These are phyloP conservation scores for Reticulascus tulasneorum DNA, from an alignment of 2,329 filamentous ascomycete species.

Conservation along the genomic window DNA sequence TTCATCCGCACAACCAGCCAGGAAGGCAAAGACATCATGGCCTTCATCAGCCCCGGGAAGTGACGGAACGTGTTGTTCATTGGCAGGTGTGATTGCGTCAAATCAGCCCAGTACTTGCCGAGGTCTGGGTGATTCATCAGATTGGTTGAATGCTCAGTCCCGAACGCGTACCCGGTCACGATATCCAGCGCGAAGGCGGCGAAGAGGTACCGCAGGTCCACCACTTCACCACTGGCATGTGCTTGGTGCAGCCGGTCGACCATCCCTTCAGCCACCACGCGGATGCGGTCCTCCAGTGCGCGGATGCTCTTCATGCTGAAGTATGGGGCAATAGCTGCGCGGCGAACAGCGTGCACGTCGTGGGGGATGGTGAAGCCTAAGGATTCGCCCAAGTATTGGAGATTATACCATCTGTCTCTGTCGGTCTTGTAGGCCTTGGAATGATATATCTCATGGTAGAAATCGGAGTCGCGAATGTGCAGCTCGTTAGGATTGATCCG, in stretches of 20 bases:
- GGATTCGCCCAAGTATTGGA: slow-evolving; percentile 12
- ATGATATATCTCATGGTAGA: background rate
- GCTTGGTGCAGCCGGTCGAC: no score
- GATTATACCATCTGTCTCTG: slow-evolving; percentile 1
- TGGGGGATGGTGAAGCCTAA: background rate
- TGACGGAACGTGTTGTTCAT: slow-evolving; percentile 14
- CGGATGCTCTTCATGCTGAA: background rate
- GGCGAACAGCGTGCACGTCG: background rate
- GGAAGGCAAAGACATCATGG: slow-evolving; percentile 15
- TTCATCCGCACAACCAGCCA: slow-evolving; percentile 10
- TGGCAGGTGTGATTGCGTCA: slow-evolving; percentile 17
- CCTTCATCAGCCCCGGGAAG: slow-evolving; percentile 15
- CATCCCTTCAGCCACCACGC: no score
- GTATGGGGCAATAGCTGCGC: slow-evolving; percentile 1
- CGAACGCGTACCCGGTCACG: slow-evolving; percentile 31
- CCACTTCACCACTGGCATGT: slow-evolving; percentile 12
- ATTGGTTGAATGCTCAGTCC: slow-evolving; percentile 22
- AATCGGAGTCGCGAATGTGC: background rate
- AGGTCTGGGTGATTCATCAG: no score
- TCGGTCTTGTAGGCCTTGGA: background rate
- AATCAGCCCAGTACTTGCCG: slow-evolving; percentile 24
- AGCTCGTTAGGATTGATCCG: background rate
- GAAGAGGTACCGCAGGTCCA: slow-evolving; percentile 16
- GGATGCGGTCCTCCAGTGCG: no score
- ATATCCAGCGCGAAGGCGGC: slow-evolving; percentile 29